Base-by-base conservation (phyloP, 2,329 filamentous ascomycete species). In the Fusarium sp. region DNA sequence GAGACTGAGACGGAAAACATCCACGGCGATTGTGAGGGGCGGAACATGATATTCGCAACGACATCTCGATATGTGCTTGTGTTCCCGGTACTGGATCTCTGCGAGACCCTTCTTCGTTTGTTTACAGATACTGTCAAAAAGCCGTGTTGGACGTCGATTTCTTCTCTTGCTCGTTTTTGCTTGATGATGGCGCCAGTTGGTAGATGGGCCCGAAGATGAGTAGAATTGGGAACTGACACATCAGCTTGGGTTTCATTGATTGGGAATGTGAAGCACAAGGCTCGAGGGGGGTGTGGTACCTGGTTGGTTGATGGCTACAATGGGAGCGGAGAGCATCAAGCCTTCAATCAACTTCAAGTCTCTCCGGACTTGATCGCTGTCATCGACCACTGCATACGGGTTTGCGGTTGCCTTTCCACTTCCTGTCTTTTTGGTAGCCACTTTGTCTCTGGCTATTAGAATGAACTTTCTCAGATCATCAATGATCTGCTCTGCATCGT, bases 401-500 rank as follows among this genome's bases (percentile, higher is more conserved):
- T 33, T 10, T 5, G 6, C 1, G 1, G 0, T 4, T 17, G 5
- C 8, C 14, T 35, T 35, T 9, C 29, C 11, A 17, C 4, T 14
- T 4, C 3, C 5, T 10, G 0, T 22, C 6, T 35, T 14, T 4
- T 22, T 69, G 1, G 1, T 6, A 3, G 14, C 6, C 33, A 51
- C 36, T 27, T 40, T 65, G 6, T 72, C 66, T 10, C 33, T 73
- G 1, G 71, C 71, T 11, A 58, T 16, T 1, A 31, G 16, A 2
- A 73, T 61, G 1, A 73, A 46, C 38, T 17, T 73, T 16, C 51
- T 40, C 1, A 73, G 7, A n/a, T 73, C 69, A 8, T 73, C 69
- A 11, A 73, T 57, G 12, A 73, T 73, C 11, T 72, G 69, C 10
- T 72, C 66, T 0, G 71, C 71, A 31, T 72, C 69, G 0, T 73